These are phyloP conservation scores for Xylaria sp. DNA, from an alignment of 2,329 filamentous ascomycete species.

Conservation along the genomic window DNA sequence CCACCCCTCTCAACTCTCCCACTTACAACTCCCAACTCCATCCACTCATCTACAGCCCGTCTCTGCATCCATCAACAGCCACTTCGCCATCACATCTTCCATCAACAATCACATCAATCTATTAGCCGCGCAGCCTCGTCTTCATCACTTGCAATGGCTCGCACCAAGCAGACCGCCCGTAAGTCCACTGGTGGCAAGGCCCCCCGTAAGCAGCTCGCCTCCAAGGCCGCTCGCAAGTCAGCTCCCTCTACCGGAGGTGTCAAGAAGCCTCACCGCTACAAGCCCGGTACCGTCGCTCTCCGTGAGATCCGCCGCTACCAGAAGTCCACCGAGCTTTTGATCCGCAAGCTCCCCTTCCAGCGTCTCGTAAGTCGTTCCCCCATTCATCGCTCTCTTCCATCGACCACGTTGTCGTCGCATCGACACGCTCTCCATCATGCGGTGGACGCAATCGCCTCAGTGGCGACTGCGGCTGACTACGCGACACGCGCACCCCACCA, in stretches of 20 bases:
- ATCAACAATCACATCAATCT: constrained; percentile 46
- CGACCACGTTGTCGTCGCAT: not conserved
- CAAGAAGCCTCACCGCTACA: constrained; percentile 93
- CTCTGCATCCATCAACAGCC: constrained; percentile 48
- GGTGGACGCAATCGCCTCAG: not conserved
- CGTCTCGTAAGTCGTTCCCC: constrained; percentile 72
- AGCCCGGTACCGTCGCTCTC: constrained; percentile 95
- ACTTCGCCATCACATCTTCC: constrained; percentile 35
- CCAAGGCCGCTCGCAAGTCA: constrained; percentile 98
- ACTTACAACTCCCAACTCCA: constrained; percentile 43
- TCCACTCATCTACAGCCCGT: constrained; percentile 44
- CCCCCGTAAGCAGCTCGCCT: constrained; percentile 95
- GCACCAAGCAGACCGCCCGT: constrained; percentile 74
- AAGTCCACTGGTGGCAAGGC: constrained; percentile 85
- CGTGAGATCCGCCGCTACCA: constrained; percentile 99
- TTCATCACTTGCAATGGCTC: constrained; percentile 64
- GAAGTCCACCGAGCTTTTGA: constrained; percentile 94
- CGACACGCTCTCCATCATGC: not conserved
- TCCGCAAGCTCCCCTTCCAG: constrained; percentile 98
- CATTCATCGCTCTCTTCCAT: not conserved
- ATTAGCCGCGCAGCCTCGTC: constrained; percentile 38
- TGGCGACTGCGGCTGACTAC: not conserved
- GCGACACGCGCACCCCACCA: constrained; percentile 24
- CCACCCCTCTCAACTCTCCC: constrained; percentile 46
- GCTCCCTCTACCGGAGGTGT: constrained; percentile 96